Conservation (phyloP, 805 yeast genomes). For the Metschnikowia santaceciliae region DNA sequence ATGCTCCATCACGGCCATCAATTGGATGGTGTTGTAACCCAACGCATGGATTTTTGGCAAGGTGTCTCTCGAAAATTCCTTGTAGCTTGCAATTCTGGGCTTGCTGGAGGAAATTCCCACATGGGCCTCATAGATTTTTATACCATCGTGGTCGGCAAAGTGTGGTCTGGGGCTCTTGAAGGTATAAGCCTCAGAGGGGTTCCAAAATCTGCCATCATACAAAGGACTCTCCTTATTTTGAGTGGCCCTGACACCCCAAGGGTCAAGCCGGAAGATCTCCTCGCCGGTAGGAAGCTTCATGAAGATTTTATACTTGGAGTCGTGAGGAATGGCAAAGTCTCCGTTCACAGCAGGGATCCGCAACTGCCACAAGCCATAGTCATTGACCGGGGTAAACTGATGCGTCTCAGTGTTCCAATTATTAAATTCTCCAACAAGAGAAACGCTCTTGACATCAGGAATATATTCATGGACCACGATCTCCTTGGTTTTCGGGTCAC, state of each 20-base stretch:
- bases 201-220: constrained; percentile 93
- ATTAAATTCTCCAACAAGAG: constrained; percentile 90
- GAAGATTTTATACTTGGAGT: constrained; percentile 69
- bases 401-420: constrained; percentile 64
- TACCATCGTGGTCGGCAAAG: constrained; percentile 36
- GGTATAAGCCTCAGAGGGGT: constrained; percentile 53
- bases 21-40: constrained; percentile 90
- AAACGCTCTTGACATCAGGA: constrained; percentile 76
- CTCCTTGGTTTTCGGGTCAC: constrained; percentile 45
- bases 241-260: constrained; percentile 84
- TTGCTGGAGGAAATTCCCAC: constrained; percentile 92
- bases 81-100: constrained; percentile 77
- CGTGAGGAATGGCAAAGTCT: constrained; percentile 70
- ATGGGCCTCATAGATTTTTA: constrained; percentile 91
- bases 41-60: constrained; percentile 80
- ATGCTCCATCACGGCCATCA: constrained; percentile 98
- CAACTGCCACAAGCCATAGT: constrained; percentile 68
- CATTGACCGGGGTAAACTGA: constrained; percentile 51
- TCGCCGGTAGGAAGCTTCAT: constrained; percentile 66
- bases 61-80: constrained; percentile 74
- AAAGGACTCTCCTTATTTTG: constrained; percentile 51
- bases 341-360: constrained; percentile 56
- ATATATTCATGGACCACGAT: constrained; percentile 80
- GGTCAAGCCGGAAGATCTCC: constrained; percentile 75
- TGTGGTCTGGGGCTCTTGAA: constrained; percentile 67